Conservation (phyloP, 2,329 filamentous ascomycete species). For the Hypomyces rosellus region DNA sequence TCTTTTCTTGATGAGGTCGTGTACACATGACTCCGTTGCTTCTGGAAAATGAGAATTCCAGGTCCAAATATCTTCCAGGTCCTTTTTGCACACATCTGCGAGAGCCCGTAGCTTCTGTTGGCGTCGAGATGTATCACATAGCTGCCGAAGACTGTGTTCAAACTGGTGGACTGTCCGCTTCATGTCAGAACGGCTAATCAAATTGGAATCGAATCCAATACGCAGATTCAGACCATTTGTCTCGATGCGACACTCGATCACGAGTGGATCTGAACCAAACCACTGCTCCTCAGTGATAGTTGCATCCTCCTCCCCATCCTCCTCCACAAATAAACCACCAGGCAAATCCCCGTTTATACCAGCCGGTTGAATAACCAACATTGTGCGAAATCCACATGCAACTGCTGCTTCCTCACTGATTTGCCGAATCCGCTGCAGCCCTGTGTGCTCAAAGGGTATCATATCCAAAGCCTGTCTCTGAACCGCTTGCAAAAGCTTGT, state of each 20-base stretch:
- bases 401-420: slow-evolving; percentile 12
- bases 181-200: neutral
- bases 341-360: neutral
- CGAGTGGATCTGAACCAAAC: too few species aligned
- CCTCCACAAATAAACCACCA: too few species aligned
- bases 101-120: neutral
- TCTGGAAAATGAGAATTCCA: slow-evolving; percentile 1
- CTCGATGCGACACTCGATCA: too few species aligned
- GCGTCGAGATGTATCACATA: neutral
- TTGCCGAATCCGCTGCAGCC: slow-evolving; percentile 16
- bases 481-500: slow-evolving; percentile 13
- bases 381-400: slow-evolving; percentile 20
- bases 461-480: slow-evolving; percentile 3
- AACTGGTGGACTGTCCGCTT: slow-evolving; percentile 3
- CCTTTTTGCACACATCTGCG: neutral
- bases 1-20: slow-evolving; percentile 7
- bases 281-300: too few species aligned
- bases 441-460: slow-evolving; percentile 16
- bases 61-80: slow-evolving; percentile 1
- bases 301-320: too few species aligned
- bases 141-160: slow-evolving; percentile 1
- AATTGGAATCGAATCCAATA: slow-evolving; percentile 1
- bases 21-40: slow-evolving; percentile 9
- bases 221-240: too few species aligned
- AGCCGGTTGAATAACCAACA: slow-evolving; percentile 22